Conservation (phyloP, 1,139 yeast species). For the Pichia sp. region DNA sequence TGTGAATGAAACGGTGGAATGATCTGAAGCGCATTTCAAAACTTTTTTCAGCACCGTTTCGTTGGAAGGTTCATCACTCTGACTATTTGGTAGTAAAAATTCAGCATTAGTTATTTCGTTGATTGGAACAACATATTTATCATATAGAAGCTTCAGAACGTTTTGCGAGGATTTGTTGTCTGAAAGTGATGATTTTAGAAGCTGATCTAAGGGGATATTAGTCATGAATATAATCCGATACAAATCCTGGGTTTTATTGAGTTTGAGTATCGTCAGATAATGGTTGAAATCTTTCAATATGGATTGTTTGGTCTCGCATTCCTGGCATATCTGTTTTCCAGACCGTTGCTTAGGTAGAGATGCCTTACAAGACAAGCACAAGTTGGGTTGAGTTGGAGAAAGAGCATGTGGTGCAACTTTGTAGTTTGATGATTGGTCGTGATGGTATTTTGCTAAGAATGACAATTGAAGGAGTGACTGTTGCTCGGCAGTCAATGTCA, state of each 20-base stretch:
- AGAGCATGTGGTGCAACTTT: constrained; percentile 14
- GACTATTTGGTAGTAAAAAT: constrained; percentile 20
- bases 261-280: constrained; percentile 25
- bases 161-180: constrained; percentile 24
- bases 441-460: constrained; percentile 23
- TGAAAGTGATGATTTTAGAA: constrained; percentile 23
- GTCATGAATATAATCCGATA: constrained; percentile 25
- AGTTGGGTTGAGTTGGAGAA: constrained; percentile 15
- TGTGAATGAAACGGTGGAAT: constrained; percentile 19
- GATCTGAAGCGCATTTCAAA: constrained; percentile 30
- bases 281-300: constrained; percentile 25
- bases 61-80: constrained; percentile 4
- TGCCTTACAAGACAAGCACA: constrained; percentile 18
- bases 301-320: constrained; percentile 25
- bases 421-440: constrained; percentile 20
- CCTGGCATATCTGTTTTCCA: constrained; percentile 24
- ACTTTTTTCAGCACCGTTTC: constrained; percentile 16
- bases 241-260: constrained; percentile 25
- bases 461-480: constrained; percentile 22
- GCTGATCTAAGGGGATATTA: constrained; percentile 20
- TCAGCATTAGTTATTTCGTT: constrained; percentile 29
- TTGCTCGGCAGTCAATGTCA: constrained; percentile 23
- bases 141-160: constrained; percentile 25
- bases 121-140: constrained; percentile 28
- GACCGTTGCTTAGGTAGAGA: constrained; percentile 12